Evolutionary conservation across 2,329 filamentous ascomycete species (phyloP).

Genomic region (Pseudogymnoascus sp.): DNA sequence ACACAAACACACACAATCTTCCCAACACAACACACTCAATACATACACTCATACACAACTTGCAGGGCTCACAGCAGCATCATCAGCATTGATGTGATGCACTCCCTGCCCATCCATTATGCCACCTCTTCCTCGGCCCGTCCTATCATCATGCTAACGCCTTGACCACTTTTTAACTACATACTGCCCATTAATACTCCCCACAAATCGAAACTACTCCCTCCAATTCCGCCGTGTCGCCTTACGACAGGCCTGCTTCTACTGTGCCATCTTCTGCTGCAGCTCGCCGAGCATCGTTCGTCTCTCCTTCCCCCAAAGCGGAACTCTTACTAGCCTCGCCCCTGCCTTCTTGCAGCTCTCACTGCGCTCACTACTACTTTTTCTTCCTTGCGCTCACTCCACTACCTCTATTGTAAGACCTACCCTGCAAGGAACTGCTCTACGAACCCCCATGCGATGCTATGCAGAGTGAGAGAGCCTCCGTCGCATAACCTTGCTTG

Average conservation of each 20-base stretch:
- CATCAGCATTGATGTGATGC: slow-evolving; percentile 5
- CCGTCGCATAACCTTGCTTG: background rate
- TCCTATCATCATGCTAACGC: slow-evolving; percentile 1
- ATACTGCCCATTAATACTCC: background rate
- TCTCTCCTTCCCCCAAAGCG: background rate
- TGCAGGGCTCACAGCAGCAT: slow-evolving; percentile 5
- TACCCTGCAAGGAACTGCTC: background rate
- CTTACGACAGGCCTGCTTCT: background rate
- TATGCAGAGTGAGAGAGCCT: background rate
- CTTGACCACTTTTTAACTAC: background rate
- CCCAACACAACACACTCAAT: slow-evolving; percentile 2
- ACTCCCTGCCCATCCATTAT: background rate
- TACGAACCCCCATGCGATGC: background rate
- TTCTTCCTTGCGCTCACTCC: background rate
- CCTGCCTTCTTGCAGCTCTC: background rate
- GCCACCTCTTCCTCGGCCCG: background rate
- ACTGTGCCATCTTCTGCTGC: slow-evolving; percentile 5
- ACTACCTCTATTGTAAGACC: background rate
- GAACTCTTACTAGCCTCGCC: slow-evolving; percentile 1
- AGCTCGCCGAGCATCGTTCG: background rate
- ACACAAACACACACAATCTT: background rate
- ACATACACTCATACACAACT: background rate
- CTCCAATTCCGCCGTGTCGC: background rate
- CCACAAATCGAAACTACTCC: slow-evolving; percentile 1
- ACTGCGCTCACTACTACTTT: background rate